Percentiles rank a stretch among this genome's conserved stretches.
phyloP scores from a whole-genome alignment of 1,284 basidiomycete species.

The Pseudozyma thailandica region DNA sequence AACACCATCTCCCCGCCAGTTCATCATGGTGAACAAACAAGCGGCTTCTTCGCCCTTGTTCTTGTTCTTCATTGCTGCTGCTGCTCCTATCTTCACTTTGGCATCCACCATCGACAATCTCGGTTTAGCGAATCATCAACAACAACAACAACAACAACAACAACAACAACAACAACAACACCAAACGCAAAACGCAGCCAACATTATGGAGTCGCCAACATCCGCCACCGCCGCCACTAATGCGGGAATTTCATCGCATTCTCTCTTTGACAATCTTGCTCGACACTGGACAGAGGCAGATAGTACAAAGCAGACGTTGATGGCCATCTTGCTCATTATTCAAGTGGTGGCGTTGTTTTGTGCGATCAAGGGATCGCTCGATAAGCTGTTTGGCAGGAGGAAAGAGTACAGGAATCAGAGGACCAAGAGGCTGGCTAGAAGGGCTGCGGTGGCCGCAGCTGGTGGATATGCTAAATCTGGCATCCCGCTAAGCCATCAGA shows the following conservation, averaged over 20 bases:
- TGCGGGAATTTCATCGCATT: no score
- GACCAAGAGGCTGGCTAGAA: conserved; percentile 38
- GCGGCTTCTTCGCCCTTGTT: no score
- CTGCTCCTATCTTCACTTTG: no score
- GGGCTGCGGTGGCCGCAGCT: conserved; percentile 42
- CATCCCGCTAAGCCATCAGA: conserved; percentile 45
- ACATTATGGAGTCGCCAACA: neutral
- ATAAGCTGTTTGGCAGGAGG: conserved; percentile 43
- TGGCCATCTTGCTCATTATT: conserved; percentile 43
- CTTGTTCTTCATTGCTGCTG: no score
- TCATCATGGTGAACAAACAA: no score
- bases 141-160: no score
- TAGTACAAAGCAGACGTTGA: conserved; percentile 48
- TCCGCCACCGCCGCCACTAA: no score
- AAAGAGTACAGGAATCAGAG: conserved; percentile 46
- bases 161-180: no score
- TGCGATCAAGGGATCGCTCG: conserved; percentile 42
- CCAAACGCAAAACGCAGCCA: no score
- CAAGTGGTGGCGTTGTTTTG: conserved; percentile 33
- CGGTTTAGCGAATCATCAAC: no score
- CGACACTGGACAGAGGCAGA: conserved; percentile 45
- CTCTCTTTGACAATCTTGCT: conserved; percentile 33
- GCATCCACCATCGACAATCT: no score
- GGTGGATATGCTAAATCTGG: conserved; percentile 32
- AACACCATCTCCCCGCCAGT: no score